Base-by-base conservation (phyloP, 2,329 filamentous ascomycete genomes). In the Fusarium falciforme region DNA sequence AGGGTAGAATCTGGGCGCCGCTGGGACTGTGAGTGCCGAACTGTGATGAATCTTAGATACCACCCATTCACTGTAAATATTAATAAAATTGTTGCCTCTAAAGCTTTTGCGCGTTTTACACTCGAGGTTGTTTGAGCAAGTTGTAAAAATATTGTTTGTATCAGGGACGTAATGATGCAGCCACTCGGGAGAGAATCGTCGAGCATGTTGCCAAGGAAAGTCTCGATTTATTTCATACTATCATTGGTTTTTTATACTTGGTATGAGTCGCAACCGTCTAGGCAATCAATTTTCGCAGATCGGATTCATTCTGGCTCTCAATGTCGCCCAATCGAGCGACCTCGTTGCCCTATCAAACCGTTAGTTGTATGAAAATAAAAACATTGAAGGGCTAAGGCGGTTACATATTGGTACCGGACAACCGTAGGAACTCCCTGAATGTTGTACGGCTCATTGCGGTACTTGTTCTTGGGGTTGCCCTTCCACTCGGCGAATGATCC, bases 281-380 rank as follows among this genome's bases (percentile, higher is more conserved):
- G 17, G 68, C 68, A 61, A 72, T 52, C 27, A 80, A 44, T 42
- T 78, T 76, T 36, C 68, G 73, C 8, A 80, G 61, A 9, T 67
- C 72, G 6, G 78, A 78, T 25, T 79, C 78, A 12, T 76, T 69
- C 47, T 80, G 78, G 20, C 77, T 77, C 57, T 80, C 78, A 14
- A 73, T 12, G 11, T 80, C 79, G 0, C 76, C 78, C 3, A 80
- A 33, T 2, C 79, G 78, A 16, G 76, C 71, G 52, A 78, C 65
- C 14, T 80, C 79, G 29, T 74, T 64, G 7, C 78, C 79, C 79
- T 80, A 4, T 5, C 2, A 3, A 10, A 1, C 0, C 0, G 12
- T 74, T 38, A 65, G 42, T 4, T 14, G 2, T 3, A 3, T 4
- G 5, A 49, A 6, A 33, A 5, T 52, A 10, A 16, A 12, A 12